phyloP scores from a whole-genome alignment of 169 alveolate species.

The Besnoitia besnoiti region DNA sequence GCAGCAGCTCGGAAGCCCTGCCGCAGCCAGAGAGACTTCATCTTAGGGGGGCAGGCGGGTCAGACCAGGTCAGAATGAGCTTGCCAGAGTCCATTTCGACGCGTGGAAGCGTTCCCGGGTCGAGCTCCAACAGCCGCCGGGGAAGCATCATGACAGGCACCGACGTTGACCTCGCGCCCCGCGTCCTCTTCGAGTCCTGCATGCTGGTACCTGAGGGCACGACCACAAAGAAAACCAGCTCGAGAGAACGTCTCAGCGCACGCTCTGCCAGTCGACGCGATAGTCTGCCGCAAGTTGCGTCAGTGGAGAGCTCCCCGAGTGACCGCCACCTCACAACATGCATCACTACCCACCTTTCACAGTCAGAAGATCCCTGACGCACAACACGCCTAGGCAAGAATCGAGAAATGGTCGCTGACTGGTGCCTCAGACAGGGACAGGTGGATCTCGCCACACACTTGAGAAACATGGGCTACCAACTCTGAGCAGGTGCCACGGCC shows the following conservation, averaged over 20 bases:
- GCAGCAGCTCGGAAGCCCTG: neutral
- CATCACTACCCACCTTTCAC: no score
- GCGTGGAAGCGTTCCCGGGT: neutral
- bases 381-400: no score
- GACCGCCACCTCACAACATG: no score
- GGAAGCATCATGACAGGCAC: neutral
- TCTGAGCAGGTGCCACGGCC: no score
- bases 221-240: neutral
- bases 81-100: neutral
- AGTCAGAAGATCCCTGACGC: no score
- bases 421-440: no score
- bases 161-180: neutral
- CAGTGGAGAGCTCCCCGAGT: no score
- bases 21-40: neutral
- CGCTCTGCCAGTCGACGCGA: neutral
- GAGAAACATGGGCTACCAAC: no score
- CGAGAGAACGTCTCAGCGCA: neutral
- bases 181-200: slow-evolving; percentile 28
- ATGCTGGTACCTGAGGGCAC: neutral
- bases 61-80: neutral
- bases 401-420: no score
- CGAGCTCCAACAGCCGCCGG: neutral
- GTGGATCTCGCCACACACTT: no score
- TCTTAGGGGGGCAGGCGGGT: neutral
- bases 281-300: no score